Evolutionary conservation across 306 rosid species (phyloP).

Genomic region (Arachis stenosperma): DNA sequence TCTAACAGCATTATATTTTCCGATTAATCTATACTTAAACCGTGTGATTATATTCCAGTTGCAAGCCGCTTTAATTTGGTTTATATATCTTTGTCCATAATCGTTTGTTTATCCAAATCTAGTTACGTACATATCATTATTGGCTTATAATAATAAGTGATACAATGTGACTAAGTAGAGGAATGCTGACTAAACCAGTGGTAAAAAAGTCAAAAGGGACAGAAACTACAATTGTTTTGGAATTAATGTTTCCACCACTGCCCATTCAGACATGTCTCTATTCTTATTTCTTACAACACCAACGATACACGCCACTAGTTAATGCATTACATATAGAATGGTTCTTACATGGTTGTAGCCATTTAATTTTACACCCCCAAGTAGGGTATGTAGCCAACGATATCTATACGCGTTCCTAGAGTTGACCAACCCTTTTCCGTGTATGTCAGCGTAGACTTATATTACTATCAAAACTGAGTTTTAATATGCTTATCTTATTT

Average conservation of each 20-base stretch:
- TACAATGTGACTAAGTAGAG: no score
- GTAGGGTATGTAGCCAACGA: constrained; percentile 1
- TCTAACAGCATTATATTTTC: no score
- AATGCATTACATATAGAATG: no score
- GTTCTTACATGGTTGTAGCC: neutral
- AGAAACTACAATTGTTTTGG: neutral
- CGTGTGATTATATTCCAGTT: no score
- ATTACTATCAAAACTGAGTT: no score
- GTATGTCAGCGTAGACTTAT: neutral
- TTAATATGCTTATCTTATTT: no score
- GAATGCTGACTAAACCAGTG: neutral
- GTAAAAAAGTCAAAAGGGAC: constrained; percentile 4
- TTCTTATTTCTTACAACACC: neutral
- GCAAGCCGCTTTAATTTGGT: no score
- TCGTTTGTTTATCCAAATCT: no score
- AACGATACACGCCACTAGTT: neutral
- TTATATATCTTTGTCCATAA: no score
- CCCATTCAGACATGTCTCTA: constrained; percentile 20
- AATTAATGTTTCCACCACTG: constrained; percentile 11
- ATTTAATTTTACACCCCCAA: constrained; percentile 24
- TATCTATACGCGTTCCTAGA: constrained; percentile 27
- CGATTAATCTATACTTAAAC: no score
- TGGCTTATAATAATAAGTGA: no score
- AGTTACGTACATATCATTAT: no score
- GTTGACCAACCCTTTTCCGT: constrained; percentile 35